Percentiles rank a stretch among this genome's conserved stretches.
phyloP scores from a whole-genome alignment of 164 flowering plant species.

The Vitis rupestris region DNA sequence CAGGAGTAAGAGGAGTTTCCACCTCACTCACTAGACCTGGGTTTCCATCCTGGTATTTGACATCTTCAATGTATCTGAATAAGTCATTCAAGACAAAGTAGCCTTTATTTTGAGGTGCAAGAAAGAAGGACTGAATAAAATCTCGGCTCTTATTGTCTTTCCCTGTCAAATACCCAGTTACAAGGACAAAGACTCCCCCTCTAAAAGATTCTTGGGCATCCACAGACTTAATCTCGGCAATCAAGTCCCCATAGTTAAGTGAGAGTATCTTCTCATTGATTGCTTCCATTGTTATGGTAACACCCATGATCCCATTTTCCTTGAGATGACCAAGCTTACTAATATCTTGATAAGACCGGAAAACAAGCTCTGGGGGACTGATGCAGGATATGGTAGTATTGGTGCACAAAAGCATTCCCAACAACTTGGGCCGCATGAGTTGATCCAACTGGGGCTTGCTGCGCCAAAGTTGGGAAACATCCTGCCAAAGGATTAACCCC shows the following conservation, averaged over 20 bases:
- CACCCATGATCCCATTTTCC: constrained; percentile 49
- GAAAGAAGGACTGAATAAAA: constrained; percentile 72
- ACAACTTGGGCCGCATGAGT: constrained; percentile 48
- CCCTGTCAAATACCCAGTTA: constrained; percentile 66
- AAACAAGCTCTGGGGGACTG: constrained; percentile 63
- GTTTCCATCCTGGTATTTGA: constrained; percentile 15
- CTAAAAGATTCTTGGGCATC: constrained; percentile 70
- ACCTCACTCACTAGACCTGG: constrained; percentile 25
- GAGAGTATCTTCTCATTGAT: constrained; percentile 51
- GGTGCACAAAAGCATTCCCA: constrained; percentile 73
- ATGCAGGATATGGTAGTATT: constrained; percentile 70
- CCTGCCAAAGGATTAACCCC: no score
- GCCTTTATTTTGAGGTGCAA: constrained; percentile 70
- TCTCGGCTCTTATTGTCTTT: constrained; percentile 41
- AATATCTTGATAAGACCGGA: constrained; percentile 62
- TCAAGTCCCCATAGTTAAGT: constrained; percentile 34
- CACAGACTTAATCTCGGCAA: constrained; percentile 64
- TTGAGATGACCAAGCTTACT: constrained; percentile 73
- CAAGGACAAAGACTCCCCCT: constrained; percentile 72
- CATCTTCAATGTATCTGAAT: constrained; percentile 60
- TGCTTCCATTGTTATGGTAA: constrained; percentile 58
- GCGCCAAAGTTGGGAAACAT: no score
- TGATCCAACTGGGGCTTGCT: constrained; percentile 29
- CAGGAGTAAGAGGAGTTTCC: constrained; percentile 32
- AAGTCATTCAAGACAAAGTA: constrained; percentile 80